Conservation (phyloP, 148 eudicot genomes). For the Polygonum aviculare region DNA sequence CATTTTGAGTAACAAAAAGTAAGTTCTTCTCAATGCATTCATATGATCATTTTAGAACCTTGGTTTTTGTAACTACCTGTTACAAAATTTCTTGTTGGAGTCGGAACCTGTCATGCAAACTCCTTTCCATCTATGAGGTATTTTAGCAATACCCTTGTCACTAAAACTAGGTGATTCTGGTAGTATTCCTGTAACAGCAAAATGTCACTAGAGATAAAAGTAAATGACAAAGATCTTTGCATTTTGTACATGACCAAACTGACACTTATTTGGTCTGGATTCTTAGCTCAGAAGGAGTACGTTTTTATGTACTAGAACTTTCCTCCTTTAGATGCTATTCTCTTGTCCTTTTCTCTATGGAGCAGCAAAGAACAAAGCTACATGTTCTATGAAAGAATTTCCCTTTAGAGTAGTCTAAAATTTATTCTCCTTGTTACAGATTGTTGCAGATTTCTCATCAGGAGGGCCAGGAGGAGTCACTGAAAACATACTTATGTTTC, state of each 20-base stretch:
- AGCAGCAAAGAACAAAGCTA: neutral
- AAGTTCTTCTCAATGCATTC: neutral
- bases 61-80: constrained; percentile 27
- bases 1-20: neutral
- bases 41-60: neutral
- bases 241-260: neutral
- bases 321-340: too few relatives aligned
- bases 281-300: too few relatives aligned
- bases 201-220: neutral
- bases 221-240: neutral
- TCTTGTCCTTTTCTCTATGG: neutral
- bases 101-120: constrained; percentile 50
- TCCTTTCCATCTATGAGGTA: constrained; percentile 66
- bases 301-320: too few relatives aligned
- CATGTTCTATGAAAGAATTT: neutral
- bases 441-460: constrained; percentile 62
- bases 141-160: constrained; percentile 40
- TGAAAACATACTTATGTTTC: constrained; percentile 59
- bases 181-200: constrained; percentile 40
- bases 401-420: neutral
- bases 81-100: constrained; percentile 44
- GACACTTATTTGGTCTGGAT: too few relatives aligned
- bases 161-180: constrained; percentile 73
- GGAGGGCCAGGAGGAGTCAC: constrained; percentile 60
- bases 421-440: neutral